phyloP scores from a whole-genome alignment of 371 early-diverging fungal genomes.

The Mortierella sp. region DNA sequence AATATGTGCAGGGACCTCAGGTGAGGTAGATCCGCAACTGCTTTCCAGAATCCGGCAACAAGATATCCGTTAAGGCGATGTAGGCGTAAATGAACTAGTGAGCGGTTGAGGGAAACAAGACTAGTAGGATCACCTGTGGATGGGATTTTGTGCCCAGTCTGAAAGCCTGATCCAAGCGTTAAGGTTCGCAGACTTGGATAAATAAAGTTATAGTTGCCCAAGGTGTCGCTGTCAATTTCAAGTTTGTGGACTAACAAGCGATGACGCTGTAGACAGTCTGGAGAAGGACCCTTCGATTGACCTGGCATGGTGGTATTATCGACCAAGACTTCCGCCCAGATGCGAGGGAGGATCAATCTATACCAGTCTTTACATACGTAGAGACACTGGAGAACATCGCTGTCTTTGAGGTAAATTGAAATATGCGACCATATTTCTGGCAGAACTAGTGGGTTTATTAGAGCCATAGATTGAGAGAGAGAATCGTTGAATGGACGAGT shows the following conservation, averaged over 20 bases:
- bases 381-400: neutral
- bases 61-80: neutral
- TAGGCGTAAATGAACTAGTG: neutral
- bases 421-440: neutral
- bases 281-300: neutral
- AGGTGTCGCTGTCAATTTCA: neutral
- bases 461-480: neutral
- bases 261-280: neutral
- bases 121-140: neutral
- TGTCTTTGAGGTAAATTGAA: neutral
- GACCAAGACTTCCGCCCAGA: neutral
- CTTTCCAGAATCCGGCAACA: neutral
- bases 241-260: neutral
- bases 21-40: neutral
- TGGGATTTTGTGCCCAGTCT: neutral
- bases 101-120: neutral
- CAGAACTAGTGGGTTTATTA: neutral
- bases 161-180: neutral
- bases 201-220: neutral
- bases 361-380: neutral
- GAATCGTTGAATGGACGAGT: neutral
- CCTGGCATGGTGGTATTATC: neutral
- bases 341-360: neutral
- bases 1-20: neutral
- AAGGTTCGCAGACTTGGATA: neutral